Base-by-base conservation (phyloP, 2,329 filamentous ascomycete species). In the Ophiostoma sp. region DNA sequence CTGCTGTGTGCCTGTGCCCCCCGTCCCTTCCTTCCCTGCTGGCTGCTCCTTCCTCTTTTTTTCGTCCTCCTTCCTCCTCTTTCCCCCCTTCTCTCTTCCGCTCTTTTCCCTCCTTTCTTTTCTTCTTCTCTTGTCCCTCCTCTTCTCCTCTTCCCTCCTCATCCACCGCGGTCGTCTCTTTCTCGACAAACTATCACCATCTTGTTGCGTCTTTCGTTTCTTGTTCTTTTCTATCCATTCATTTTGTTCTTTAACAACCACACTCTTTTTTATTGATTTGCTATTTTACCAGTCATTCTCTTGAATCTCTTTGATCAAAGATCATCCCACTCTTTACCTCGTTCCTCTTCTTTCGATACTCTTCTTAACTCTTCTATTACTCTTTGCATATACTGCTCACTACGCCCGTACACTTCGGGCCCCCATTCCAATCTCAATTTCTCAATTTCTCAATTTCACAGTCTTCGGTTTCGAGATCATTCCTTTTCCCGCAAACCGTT, bases 201-300 rank as follows among this genome's bases (percentile, higher is more conserved):
- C 78, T 78, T 83, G 54, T 70, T 66, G 70, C 69, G 65, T 71
- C 66, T 81, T 76, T 76, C 78, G 17, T 66, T 67, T 10, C 57
- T 33, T 33, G 69, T 71, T 66, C 70, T 52, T 70, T 81, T 80
- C 78, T 10, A n/a, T 39, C 78, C 80, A 65, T 54, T 67, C 17
- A 67, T 54, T 83, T 60, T 33, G 31, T 36, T 64, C 33, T 64
- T 64, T n/a, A 64, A 77, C 78, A 83, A 82, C 84, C 83, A 79
- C 66, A 67, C 66, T 70, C 70, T 44, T 69, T 69, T 69, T 48
- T 68, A 41, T 76, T 78, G 81, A 76, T 76, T 78, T 81, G 75
- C 76, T 54, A 78, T 78, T 80, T 83, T 60, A 71, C 71, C 65
- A 83, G 82, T 85, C 83, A 79, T 80, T 85, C 82, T 79, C 83